Conservation (phyloP, 2,329 filamentous ascomycete species). For the Emergomyces orientalis region DNA sequence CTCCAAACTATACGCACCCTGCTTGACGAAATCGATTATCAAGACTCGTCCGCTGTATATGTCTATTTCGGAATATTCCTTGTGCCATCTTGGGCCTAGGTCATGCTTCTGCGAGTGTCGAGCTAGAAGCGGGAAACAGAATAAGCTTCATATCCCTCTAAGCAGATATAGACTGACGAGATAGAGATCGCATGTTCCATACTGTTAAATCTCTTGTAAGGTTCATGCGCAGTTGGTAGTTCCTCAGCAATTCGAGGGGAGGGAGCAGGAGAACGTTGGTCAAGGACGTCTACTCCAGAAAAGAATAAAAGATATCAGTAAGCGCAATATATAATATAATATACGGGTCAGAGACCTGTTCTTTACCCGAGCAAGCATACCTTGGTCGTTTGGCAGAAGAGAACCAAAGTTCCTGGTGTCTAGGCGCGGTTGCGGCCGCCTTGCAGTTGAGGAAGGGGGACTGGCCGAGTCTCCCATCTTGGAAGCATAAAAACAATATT, state of each 20-base stretch:
- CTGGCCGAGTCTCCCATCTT: background rate
- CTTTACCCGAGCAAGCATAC: background rate
- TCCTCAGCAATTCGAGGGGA: slow-evolving; percentile 13
- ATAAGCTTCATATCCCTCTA: background rate
- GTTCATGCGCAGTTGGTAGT: slow-evolving; percentile 1
- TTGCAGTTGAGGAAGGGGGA: background rate
- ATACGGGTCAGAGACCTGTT: background rate
- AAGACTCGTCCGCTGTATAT: slow-evolving; percentile 37
- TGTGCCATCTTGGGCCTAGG: slow-evolving; percentile 29
- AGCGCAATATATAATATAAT: no score
- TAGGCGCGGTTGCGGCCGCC: slow-evolving; percentile 6
- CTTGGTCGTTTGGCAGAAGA: background rate
- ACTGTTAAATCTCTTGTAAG: background rate
- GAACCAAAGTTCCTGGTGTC: slow-evolving; percentile 12
- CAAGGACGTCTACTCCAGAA: background rate
- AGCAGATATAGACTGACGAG: background rate
- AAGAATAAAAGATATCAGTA: background rate
- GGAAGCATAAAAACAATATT: background rate
- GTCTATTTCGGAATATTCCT: slow-evolving; percentile 24
- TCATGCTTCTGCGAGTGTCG: slow-evolving; percentile 12
- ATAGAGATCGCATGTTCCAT: background rate
- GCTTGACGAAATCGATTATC: slow-evolving; percentile 43
- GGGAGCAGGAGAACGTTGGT: slow-evolving; percentile 4
- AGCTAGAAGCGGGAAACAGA: background rate
- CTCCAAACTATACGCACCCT: slow-evolving; percentile 17